A percentile compares a stretch with the other conserved stretches of the same genome.
phyloP scores from a whole-genome alignment of 345 rosid genomes.

The Ceriops zippeliana region DNA sequence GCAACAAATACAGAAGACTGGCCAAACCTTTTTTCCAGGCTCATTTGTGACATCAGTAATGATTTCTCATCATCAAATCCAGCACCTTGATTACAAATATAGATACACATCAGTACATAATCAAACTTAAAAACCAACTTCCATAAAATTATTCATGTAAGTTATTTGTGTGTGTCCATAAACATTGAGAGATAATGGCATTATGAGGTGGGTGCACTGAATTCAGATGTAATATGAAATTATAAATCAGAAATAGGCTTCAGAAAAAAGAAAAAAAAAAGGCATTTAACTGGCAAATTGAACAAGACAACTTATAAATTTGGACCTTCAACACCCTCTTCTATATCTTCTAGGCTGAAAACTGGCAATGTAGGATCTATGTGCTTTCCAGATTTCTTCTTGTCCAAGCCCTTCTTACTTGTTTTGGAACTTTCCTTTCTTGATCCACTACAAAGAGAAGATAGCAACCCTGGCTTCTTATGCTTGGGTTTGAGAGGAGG shows the following conservation, averaged over 20 bases:
- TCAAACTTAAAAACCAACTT: neutral
- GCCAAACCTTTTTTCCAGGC: slow-evolving; percentile 87
- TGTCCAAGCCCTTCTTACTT: slow-evolving; percentile 65
- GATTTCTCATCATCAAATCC: slow-evolving; percentile 98
- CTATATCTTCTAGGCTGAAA: slow-evolving; percentile 90
- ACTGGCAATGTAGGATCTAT: slow-evolving; percentile 85
- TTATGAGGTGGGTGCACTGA: neutral
- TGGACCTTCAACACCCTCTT: slow-evolving; percentile 95
- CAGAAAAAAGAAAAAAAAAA: neutral
- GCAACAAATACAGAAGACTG: slow-evolving; percentile 94
- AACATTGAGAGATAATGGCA: neutral
- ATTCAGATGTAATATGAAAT: neutral
- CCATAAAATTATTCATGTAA: neutral
- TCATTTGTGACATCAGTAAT: slow-evolving; percentile 87
- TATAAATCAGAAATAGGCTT: no score
- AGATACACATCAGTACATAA: neutral
- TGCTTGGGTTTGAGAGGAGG: slow-evolving; percentile 90
- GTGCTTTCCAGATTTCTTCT: slow-evolving; percentile 84
- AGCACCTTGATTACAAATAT: slow-evolving; percentile 50
- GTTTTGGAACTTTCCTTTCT: slow-evolving; percentile 71
- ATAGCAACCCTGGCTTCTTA: slow-evolving; percentile 65
- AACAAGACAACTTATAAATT: slow-evolving; percentile 1
- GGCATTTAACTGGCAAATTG: neutral
- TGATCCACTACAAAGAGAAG: slow-evolving; percentile 90
- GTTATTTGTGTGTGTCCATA: neutral